A percentile compares a stretch with the other conserved stretches of the same genome.
phyloP scores from a whole-genome alignment of 2,329 filamentous ascomycete species.

The Zasmidium angulare region DNA sequence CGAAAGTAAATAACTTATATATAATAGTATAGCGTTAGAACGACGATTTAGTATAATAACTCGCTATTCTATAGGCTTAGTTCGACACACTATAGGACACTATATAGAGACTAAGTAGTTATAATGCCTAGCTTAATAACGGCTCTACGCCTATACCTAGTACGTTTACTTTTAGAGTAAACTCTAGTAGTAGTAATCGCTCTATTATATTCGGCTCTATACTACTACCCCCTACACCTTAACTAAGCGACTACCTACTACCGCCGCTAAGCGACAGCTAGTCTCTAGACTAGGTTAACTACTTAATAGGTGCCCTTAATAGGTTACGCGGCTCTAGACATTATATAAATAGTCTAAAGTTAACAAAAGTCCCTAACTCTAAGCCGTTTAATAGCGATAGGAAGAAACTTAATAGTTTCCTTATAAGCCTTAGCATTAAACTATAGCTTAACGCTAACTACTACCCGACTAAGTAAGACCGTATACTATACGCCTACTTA shows the following conservation, averaged over 20 bases:
- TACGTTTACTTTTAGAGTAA: no score
- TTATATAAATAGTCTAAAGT: neutral
- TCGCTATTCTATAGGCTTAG: neutral
- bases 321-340: neutral
- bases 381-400: neutral
- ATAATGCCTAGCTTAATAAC: neutral
- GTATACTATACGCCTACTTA: neutral
- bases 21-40: neutral
- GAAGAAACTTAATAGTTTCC: neutral
- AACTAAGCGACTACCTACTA: no score
- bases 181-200: no score
- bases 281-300: no score
- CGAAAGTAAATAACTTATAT: neutral
- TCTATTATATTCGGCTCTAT: no score
- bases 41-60: neutral
- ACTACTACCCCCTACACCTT: no score
- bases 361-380: neutral
- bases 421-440: neutral
- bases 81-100: neutral
- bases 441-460: neutral
- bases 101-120: neutral
- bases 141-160: neutral
- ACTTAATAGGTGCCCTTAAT: neutral
- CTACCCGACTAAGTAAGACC: neutral
- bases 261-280: no score